phyloP scores from a whole-genome alignment of 2,329 filamentous ascomycete genomes.

The Tolypocladium nubicola region DNA sequence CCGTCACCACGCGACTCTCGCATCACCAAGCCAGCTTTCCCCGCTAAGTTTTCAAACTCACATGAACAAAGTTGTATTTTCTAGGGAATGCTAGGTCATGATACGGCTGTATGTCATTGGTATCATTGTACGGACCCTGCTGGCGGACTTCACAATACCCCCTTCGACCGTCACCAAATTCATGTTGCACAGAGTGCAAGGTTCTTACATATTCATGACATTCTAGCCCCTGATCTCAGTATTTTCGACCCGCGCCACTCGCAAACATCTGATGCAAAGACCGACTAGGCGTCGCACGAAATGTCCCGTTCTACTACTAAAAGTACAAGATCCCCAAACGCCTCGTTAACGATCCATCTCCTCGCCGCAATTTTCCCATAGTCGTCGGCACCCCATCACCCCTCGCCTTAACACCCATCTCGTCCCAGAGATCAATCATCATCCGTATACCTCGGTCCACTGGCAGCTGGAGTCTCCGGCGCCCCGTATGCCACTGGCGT shows the following conservation, averaged over 20 bases:
- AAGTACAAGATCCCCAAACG: neutral
- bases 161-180: neutral
- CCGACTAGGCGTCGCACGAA: neutral
- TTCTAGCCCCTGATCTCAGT: neutral
- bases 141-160: no score
- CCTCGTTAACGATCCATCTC: neutral
- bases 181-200: neutral
- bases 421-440: constrained; percentile 25
- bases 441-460: constrained; percentile 43
- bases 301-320: neutral
- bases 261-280: neutral
- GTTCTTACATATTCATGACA: neutral
- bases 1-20: no score
- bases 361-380: neutral
- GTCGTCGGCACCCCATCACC: neutral
- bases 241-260: no score
- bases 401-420: neutral
- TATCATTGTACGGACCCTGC: no score
- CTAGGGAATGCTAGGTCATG: no score
- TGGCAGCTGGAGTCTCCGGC: constrained; percentile 52
- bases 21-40: no score
- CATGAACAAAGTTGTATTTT: neutral
- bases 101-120: no score
- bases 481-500: constrained; percentile 52
- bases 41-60: neutral